Conservation (phyloP, 192 early-diverging fungal species). For the Linnemannia zychae region DNA sequence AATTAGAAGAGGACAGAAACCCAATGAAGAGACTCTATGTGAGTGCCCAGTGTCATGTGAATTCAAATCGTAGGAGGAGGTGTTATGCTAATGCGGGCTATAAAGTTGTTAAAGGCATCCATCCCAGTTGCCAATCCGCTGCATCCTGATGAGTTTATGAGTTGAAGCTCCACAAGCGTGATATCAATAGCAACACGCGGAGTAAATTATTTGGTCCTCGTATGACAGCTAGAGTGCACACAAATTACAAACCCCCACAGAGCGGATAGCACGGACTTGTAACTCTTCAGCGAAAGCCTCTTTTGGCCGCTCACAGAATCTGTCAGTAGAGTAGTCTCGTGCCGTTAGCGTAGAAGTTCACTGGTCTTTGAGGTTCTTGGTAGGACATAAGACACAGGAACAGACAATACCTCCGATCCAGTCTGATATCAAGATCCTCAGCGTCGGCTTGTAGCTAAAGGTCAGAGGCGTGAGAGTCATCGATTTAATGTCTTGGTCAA, state of each 20-base stretch:
- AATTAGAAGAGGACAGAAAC: too few relatives aligned
- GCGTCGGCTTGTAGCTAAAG: conserved; percentile 8
- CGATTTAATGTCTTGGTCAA: too few relatives aligned
- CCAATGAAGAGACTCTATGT: too few relatives aligned
- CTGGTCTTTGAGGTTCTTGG: not conserved
- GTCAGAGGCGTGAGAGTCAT: not conserved
- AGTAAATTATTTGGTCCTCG: not conserved
- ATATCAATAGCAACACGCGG: not conserved
- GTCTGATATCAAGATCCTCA: conserved; percentile 42
- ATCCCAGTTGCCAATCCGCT: conserved; percentile 21
- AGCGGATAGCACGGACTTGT: conserved; percentile 27
- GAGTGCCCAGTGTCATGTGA: too few relatives aligned
- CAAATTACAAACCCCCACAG: conserved; percentile 14
- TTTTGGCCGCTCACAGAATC: conserved; percentile 23
- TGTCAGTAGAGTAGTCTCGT: not conserved
- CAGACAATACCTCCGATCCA: conserved; percentile 38
- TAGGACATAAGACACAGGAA: not conserved
- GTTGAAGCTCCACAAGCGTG: too few relatives aligned
- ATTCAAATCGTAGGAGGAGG: too few relatives aligned
- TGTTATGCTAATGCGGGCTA: too few relatives aligned
- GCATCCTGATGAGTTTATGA: conserved; percentile 3
- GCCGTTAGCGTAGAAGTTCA: not conserved
- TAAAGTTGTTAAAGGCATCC: conserved; percentile 24
- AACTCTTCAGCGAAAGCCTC: conserved; percentile 23
- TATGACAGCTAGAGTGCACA: not conserved